These are phyloP conservation scores for Coemansia sp. DNA, from an alignment of 192 early-diverging fungal species.

Conservation along the genomic window DNA sequence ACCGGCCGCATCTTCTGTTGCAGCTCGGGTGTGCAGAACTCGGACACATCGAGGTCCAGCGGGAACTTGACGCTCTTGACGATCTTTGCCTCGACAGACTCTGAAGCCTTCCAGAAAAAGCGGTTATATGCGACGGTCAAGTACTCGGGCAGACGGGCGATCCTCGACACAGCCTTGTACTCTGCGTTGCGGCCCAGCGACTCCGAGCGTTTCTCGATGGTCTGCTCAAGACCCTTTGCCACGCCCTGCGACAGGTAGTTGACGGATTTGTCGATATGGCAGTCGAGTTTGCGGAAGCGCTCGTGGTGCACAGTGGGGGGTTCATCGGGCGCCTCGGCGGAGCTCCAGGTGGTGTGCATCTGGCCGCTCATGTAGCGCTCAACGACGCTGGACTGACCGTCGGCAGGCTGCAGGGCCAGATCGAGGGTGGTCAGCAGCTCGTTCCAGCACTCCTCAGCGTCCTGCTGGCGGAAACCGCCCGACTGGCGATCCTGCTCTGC, in stretches of 20 bases:
- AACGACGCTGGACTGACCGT: conserved; percentile 36
- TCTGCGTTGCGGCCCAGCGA: conserved; percentile 74
- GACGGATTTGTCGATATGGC: conserved; percentile 58
- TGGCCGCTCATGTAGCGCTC: conserved; percentile 80
- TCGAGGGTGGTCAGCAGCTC: conserved; percentile 71
- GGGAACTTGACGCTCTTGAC: conserved; percentile 94
- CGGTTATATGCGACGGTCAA: conserved; percentile 88
- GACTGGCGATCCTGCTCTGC: conserved; percentile 67
- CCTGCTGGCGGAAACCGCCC: conserved; percentile 85
- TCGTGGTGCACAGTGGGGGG: conserved; percentile 58
- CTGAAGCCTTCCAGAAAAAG: conserved; percentile 91
- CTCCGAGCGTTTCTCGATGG: conserved; percentile 86
- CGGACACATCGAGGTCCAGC: conserved; percentile 82
- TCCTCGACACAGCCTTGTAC: conserved; percentile 72
- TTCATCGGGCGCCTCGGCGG: conserved; percentile 78
- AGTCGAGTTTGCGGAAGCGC: conserved; percentile 74
- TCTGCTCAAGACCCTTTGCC: conserved; percentile 67
- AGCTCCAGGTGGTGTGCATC: conserved; percentile 52
- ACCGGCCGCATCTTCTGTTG: conserved; percentile 68
- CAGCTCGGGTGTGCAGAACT: conserved; percentile 82
- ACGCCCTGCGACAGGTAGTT: conserved; percentile 48
- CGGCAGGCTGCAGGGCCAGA: conserved; percentile 7
- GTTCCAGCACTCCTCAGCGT: conserved; percentile 98
- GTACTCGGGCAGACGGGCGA: conserved; percentile 85
- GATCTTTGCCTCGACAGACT: conserved; percentile 86